A percentile compares a stretch with the other conserved stretches of the same genome.
These are phyloP conservation scores for Voacanga thouarsii DNA, from an alignment of 257 asterid genomes.

Conservation along the genomic window DNA sequence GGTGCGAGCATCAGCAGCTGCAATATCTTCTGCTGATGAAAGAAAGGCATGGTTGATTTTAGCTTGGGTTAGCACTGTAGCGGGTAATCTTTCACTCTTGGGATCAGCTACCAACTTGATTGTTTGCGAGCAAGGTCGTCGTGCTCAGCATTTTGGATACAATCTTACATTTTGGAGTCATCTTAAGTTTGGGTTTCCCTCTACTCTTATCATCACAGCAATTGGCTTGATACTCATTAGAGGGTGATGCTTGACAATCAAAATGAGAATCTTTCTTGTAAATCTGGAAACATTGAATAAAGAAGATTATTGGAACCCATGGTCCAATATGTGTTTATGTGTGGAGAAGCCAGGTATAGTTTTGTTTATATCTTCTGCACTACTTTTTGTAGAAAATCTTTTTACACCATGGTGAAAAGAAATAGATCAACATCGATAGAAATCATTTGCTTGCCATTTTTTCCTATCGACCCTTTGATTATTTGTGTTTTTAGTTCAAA, in stretches of 20 bases:
- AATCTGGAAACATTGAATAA: too few species aligned
- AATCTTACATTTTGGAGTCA: too few species aligned
- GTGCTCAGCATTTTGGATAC: constrained; percentile 58
- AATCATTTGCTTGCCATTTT: not conserved
- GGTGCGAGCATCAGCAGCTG: constrained; percentile 68
- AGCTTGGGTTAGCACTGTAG: constrained; percentile 98
- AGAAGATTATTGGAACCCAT: too few species aligned
- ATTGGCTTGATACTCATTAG: too few species aligned
- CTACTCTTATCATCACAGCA: too few species aligned
- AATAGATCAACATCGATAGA: not conserved
- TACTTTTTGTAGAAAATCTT: not conserved
- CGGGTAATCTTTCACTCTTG: constrained; percentile 81
- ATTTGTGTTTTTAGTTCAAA: not conserved
- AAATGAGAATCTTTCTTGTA: too few species aligned
- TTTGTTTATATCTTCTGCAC: too few species aligned
- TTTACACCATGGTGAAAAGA: not conserved
- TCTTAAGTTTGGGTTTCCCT: too few species aligned
- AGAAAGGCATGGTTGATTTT: constrained; percentile 86
- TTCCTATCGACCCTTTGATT: not conserved
- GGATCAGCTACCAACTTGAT: constrained; percentile 96
- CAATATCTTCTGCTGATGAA: constrained; percentile 65
- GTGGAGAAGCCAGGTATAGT: too few species aligned
- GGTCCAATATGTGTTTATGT: too few species aligned
- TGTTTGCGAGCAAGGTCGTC: constrained; percentile 96
- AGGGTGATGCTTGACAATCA: too few species aligned